Percentiles rank a stretch among this genome's conserved stretches.
phyloP scores from a whole-genome alignment of 441 rosid genomes.

The Euphorbia celastroides region DNA sequence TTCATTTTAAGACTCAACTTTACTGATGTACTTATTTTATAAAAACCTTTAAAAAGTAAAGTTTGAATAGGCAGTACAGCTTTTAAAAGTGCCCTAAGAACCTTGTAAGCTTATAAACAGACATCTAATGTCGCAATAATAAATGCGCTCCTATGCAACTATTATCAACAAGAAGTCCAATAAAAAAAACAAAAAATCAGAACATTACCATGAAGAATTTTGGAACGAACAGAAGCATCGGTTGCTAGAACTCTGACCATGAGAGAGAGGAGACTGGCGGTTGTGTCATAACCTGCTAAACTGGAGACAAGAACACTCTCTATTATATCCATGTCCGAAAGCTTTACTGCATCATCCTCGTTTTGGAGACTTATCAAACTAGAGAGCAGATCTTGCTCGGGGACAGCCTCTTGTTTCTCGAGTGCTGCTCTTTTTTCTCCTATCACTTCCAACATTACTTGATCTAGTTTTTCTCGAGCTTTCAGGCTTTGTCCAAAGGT shows the following conservation, averaged over 20 bases:
- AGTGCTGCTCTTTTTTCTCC: slow-evolving; percentile 21
- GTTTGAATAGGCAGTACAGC: no score
- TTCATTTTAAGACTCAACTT: no score
- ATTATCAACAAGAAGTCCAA: no score
- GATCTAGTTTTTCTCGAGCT: slow-evolving; percentile 24
- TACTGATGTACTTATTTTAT: no score
- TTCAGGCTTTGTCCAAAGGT: slow-evolving; percentile 28
- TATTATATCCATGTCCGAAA: background rate
- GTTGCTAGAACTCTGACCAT: background rate
- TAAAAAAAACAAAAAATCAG: background rate
- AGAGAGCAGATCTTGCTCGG: background rate
- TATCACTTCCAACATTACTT: slow-evolving; percentile 24
- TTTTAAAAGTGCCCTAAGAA: no score
- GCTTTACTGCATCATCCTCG: background rate
- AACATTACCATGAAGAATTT: background rate
- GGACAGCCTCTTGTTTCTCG: background rate
- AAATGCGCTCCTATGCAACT: no score
- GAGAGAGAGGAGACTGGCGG: background rate
- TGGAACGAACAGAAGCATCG: background rate
- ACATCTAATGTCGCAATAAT: no score
- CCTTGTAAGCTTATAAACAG: no score
- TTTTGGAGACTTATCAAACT: background rate
- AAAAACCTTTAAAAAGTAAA: no score
- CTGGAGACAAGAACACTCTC: background rate
- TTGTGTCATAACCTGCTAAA: background rate